Evolutionary conservation across 2,329 filamentous ascomycete species (phyloP), one percentile per base, ranked within the genome.

Genomic region (Alternaria sp.): DNA sequence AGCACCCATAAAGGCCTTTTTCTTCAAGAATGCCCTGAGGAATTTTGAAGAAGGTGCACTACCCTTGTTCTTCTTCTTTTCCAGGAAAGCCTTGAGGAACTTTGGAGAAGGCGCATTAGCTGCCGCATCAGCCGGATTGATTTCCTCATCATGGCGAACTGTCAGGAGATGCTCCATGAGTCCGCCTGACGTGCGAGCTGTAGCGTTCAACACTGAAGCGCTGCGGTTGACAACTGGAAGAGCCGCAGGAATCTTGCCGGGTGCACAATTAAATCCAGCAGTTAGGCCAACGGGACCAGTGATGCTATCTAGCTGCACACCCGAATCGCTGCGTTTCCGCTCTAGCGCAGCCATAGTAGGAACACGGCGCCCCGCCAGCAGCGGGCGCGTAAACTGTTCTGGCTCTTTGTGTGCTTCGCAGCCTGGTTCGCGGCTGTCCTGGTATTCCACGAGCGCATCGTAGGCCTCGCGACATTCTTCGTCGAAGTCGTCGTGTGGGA

Each of bases 111-210:
- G 50, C 18, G 30, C 50, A 41, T 10, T 21, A 4, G 9, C 37
- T 11, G 11, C 9, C 9, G 15, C 37, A 3, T 1, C 37, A 41
- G 37, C 15, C 1, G 15, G 1, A 18, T 18, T 5, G 2, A 1
- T 1, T n/a, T 1, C 33, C 8, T 41, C 33, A 0, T 41, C 33
- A 4, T 18, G 8, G 33, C 33, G 33, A 41, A 4, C 4, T 10
- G 1, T 3, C 15, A 1, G 8, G 9, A 18, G 10, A 11, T 41
- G 37, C n/a, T 41, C n/a, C 9, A 41, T 41, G 9, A 41, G 37
- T 1, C 37, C n/a, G 0, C 37, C 9, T 41, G n/a, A 18, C 9
- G 0, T 0, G 2, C n/a, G n/a, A 41, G 15, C 37, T 41, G 15
- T 0, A 0, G 37, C 2, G 5, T 41, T 18, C 8, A 0, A 41